These are phyloP conservation scores for Radiomyces spectabilis DNA, from an alignment of 192 early-diverging fungal species.

Conservation along the genomic window DNA sequence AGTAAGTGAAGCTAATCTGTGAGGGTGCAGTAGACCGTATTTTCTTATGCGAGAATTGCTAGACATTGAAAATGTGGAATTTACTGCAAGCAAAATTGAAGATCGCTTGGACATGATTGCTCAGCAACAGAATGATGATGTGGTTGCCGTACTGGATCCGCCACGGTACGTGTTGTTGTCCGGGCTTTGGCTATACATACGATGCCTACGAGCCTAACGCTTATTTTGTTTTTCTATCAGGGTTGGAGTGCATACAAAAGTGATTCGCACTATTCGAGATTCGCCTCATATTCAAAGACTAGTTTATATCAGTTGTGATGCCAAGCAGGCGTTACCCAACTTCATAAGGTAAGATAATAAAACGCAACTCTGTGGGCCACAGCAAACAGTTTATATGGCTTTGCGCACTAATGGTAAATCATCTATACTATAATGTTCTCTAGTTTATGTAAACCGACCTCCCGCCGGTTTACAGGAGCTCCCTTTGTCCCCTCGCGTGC, in stretches of 20 bases:
- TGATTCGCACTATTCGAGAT: slow-evolving; percentile 56
- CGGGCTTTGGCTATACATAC: neutral
- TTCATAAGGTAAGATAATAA: slow-evolving; percentile 49
- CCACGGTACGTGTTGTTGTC: too few relatives aligned
- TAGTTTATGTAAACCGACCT: slow-evolving; percentile 61
- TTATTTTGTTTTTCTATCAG: too few relatives aligned
- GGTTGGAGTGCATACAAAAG: slow-evolving; percentile 48
- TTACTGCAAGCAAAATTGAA: slow-evolving; percentile 55
- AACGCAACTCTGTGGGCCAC: too few relatives aligned
- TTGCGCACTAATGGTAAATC: too few relatives aligned
- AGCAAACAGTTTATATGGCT: too few relatives aligned
- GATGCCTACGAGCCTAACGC: too few relatives aligned
- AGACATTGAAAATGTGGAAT: slow-evolving; percentile 47
- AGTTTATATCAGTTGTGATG: slow-evolving; percentile 63
- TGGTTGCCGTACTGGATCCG: slow-evolving; percentile 72
- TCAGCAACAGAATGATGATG: slow-evolving; percentile 32
- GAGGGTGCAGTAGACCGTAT: neutral
- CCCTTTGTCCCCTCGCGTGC: slow-evolving; percentile 55
- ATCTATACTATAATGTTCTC: neutral
- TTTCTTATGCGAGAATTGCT: neutral
- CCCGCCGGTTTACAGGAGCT: slow-evolving; percentile 44
- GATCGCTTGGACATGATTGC: slow-evolving; percentile 29
- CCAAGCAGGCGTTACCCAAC: slow-evolving; percentile 48
- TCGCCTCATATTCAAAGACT: slow-evolving; percentile 44
- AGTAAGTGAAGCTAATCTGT: slow-evolving; percentile 2